phyloP scores from a whole-genome alignment of 1,284 basidiomycete species.

The Papiliotrema terrestris region DNA sequence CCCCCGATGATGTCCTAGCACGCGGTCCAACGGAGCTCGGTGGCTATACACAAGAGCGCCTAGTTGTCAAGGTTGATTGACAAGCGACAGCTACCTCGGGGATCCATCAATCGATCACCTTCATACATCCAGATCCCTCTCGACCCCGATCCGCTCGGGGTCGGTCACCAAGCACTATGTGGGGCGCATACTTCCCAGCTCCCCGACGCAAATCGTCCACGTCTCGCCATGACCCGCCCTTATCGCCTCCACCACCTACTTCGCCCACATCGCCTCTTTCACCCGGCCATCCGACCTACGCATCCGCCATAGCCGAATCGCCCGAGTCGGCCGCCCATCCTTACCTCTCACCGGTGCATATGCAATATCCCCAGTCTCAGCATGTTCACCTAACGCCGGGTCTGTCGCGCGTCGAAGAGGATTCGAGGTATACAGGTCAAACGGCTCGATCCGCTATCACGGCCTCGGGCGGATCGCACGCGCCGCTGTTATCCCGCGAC shows the following conservation, averaged over 20 bases:
- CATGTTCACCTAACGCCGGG: not conserved
- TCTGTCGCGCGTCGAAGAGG: not conserved
- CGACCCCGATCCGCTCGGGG: not conserved
- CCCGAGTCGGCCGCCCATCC: not conserved
- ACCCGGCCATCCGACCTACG: not conserved
- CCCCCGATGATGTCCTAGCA: no score
- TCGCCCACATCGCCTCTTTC: not conserved
- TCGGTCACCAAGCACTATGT: not conserved
- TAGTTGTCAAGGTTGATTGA: no score
- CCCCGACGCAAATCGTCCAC: not conserved
- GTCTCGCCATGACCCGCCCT: not conserved
- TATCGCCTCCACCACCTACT: not conserved
- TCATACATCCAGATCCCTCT: no score
- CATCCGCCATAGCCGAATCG: slow-evolving; percentile 2
- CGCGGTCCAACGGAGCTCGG: no score
- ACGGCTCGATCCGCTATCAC: not conserved
- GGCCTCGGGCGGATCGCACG: not conserved
- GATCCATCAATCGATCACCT: no score
- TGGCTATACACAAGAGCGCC: no score
- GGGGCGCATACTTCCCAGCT: not conserved
- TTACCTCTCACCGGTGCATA: not conserved
- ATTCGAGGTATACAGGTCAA: not conserved
- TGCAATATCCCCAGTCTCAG: not conserved
- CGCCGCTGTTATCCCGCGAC: not conserved
- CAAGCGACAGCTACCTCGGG: no score